A percentile compares a stretch with the other conserved stretches of the same genome.
Conservation (phyloP, 2,329 filamentous ascomycete species). For the Colletotrichum tamarilloi region DNA sequence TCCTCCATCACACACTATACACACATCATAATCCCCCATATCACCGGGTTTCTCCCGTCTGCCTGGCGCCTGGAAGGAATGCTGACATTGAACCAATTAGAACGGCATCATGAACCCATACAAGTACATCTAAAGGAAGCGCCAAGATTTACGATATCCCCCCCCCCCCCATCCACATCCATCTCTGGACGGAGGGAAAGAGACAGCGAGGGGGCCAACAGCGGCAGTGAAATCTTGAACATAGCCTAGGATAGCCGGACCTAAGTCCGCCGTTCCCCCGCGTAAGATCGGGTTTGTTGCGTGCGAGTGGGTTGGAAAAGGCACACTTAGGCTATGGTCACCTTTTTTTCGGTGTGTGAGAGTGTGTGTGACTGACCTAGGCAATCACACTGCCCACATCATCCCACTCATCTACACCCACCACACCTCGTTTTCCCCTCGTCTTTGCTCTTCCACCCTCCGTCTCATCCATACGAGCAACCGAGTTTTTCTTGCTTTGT, state of each 20-base stretch:
- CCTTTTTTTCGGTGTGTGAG: too few relatives aligned
- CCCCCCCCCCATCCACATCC: not conserved
- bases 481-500: not conserved
- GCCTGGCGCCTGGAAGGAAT: slow-evolving; percentile 33
- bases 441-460: not conserved
- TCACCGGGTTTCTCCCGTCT: slow-evolving; percentile 7
- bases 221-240: not conserved
- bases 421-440: not conserved
- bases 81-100: slow-evolving; percentile 55
- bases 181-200: not conserved
- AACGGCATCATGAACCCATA: slow-evolving; percentile 99
- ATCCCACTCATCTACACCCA: not conserved
- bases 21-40: not conserved
- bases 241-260: not conserved
- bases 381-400: not conserved
- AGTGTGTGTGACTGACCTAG: slow-evolving; percentile 7
- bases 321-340: not conserved
- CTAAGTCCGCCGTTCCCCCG: not conserved
- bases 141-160: slow-evolving; percentile 13
- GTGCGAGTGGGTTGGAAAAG: not conserved
- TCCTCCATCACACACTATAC: too few relatives aligned
- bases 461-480: not conserved
- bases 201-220: not conserved
- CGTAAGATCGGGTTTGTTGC: not conserved
- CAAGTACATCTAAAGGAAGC: slow-evolving; percentile 79